Percentiles rank a stretch among this genome's conserved stretches.
Conservation (phyloP, 495 filamentous ascomycete genomes). For the Penicillium pulvis region DNA sequence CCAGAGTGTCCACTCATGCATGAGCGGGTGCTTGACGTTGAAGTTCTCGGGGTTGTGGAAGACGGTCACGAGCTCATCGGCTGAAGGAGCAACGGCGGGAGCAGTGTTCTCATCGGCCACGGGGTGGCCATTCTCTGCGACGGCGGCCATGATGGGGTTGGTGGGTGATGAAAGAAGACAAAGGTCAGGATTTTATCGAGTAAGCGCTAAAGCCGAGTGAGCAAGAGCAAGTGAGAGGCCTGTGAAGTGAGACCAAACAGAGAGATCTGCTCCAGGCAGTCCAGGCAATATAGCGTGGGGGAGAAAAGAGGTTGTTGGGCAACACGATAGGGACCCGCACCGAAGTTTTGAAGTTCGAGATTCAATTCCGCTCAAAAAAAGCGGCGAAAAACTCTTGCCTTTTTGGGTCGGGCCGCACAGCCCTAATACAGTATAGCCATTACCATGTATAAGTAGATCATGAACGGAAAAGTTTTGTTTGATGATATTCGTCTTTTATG, state of each 20-base stretch:
- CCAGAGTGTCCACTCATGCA: conserved; percentile 97
- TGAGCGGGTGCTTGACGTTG: conserved; percentile 96
- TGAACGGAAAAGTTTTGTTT: neutral
- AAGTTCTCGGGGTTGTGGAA: conserved; percentile 98
- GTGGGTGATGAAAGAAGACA: conserved; percentile 23
- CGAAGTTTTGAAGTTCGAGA: conserved; percentile 44
- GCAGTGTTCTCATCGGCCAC: conserved; percentile 47
- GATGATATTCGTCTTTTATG: neutral
- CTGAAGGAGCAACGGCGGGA: conserved; percentile 32
- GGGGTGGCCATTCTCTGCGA: conserved; percentile 43
- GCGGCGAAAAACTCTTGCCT: conserved; percentile 34
- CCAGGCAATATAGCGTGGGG: conserved; percentile 43
- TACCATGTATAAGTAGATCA: neutral
- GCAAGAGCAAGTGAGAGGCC: neutral
- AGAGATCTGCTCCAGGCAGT: conserved; percentile 51
- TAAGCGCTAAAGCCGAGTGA: conserved; percentile 33
- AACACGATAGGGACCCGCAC: conserved; percentile 14
- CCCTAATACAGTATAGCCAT: conserved; percentile 8
- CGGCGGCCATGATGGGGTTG: conserved; percentile 39
- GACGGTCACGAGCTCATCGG: conserved; percentile 67
- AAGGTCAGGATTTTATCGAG: conserved; percentile 32
- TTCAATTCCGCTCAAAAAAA: conserved; percentile 34
- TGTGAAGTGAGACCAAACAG: conserved; percentile 8
- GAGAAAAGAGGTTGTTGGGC: conserved; percentile 16
- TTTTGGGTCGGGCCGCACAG: conserved; percentile 35